Evolutionary conservation across 2,329 filamentous ascomycete genomes (phyloP).

Genomic region (Fusarium drepaniforme): DNA sequence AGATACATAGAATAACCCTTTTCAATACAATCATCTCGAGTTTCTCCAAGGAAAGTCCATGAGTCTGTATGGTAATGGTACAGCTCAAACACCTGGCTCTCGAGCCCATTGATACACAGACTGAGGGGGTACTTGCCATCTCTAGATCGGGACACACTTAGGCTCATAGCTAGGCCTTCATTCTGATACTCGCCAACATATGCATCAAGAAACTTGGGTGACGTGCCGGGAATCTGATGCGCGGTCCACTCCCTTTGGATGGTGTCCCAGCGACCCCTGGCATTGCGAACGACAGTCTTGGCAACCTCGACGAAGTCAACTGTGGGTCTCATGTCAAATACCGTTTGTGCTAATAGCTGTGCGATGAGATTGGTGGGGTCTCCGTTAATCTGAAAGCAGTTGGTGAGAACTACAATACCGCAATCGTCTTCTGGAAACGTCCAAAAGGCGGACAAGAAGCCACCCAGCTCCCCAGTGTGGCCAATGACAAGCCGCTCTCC

Average conservation of each 20-base stretch:
- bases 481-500: background rate
- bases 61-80: conserved; percentile 4
- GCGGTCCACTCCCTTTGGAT: background rate
- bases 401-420: conserved; percentile 8
- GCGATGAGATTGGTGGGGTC: conserved; percentile 5
- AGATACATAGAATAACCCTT: conserved; percentile 3
- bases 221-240: background rate
- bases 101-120: background rate
- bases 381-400: conserved; percentile 4
- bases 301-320: background rate
- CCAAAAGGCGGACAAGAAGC: conserved; percentile 1
- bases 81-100: background rate
- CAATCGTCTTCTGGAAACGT: conserved; percentile 12
- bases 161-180: background rate
- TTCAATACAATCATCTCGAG: conserved; percentile 3
- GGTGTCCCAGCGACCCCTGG: background rate
- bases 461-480: conserved; percentile 2
- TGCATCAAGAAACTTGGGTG: no score
- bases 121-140: background rate
- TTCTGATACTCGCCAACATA: background rate
- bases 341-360: background rate
- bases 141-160: background rate
- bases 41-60: background rate
- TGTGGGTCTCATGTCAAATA: conserved; percentile 2
- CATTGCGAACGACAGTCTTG: background rate